Percentiles rank a stretch among this genome's conserved stretches.
Evolutionary conservation across 2,329 filamentous ascomycete genomes (phyloP).

Genomic region (Venturia effusa): DNA sequence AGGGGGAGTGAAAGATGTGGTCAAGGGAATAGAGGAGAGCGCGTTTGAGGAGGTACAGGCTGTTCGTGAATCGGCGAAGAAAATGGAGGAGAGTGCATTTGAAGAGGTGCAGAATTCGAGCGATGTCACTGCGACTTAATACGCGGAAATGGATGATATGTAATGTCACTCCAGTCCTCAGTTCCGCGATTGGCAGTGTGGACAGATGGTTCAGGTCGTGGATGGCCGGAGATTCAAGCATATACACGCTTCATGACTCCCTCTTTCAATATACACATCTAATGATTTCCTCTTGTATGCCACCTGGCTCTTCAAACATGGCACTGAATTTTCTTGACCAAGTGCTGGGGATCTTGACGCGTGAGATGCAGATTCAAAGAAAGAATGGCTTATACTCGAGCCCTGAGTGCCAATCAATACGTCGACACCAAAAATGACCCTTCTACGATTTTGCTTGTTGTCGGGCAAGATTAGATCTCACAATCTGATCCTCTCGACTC

Average conservation of each 20-base stretch:
- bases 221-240: too few relatives aligned
- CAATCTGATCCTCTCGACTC: not conserved
- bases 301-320: too few relatives aligned
- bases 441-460: not conserved
- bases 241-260: too few relatives aligned
- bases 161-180: not conserved
- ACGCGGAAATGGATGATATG: not conserved
- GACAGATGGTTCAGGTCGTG: too few relatives aligned
- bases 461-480: not conserved
- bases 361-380: too few relatives aligned
- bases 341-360: too few relatives aligned
- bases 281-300: too few relatives aligned
- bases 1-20: not conserved
- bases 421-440: not conserved
- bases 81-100: not conserved
- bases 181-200: not conserved
- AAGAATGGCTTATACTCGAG: too few relatives aligned
- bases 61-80: not conserved
- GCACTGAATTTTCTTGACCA: too few relatives aligned
- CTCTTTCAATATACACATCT: too few relatives aligned
- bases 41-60: constrained; percentile 7
- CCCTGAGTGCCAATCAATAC: not conserved
- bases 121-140: not conserved
- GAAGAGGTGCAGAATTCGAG: not conserved
- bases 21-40: constrained; percentile 5